Base-by-base conservation (phyloP, 768 basidiomycete species). In the Tylopilus intermedius region DNA sequence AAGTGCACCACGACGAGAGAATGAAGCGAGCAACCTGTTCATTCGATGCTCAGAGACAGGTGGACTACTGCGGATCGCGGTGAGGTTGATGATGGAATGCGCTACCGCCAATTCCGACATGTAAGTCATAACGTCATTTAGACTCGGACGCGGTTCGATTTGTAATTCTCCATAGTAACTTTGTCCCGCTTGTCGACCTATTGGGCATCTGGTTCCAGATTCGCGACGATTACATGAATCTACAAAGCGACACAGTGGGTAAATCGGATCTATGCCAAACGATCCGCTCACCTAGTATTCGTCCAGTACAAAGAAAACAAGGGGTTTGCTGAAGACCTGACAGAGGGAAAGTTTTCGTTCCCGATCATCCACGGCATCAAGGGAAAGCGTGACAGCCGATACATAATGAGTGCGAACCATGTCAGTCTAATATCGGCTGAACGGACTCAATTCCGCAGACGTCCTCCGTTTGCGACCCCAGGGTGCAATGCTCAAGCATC, bases 281-380 rank as follows among this genome's bases (percentile, higher is more conserved):
- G 5, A 11, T 18, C 27, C 29, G 22, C 30, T 50, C 15, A 43
- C 14, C 22, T 30, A 15, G 43, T n/a, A 21, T n/a, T 24, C 38
- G n/a, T 42, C 4, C 43, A 95, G 91, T 97, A 97, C 63, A 74
- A 83, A 2, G 79, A 80, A 40, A 89, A 86, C 66, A 90, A 90
- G 65, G 88, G 88, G 2, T 95, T 90, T 67, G 90, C 89, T 0
- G 94, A 98, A 69, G 95, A 98, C 65, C 75, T 98, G 13, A 87
- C 90, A 0, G 95, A 97, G 72, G 95, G 95, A 7, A 98, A 98
- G 68, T 98, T 98, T 74, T 94, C 91, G 4, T 98, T 98, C 71
- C 94, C 94, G 0, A 78, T 97, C 30, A 85, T 98, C 1, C 95
- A 97, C 67, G 84, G 88, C 18, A 85, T 97, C 44, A 83, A 88